These are phyloP conservation scores for Scedosporium minutisporum DNA, from an alignment of 2,329 filamentous ascomycete genomes.

Conservation along the genomic window DNA sequence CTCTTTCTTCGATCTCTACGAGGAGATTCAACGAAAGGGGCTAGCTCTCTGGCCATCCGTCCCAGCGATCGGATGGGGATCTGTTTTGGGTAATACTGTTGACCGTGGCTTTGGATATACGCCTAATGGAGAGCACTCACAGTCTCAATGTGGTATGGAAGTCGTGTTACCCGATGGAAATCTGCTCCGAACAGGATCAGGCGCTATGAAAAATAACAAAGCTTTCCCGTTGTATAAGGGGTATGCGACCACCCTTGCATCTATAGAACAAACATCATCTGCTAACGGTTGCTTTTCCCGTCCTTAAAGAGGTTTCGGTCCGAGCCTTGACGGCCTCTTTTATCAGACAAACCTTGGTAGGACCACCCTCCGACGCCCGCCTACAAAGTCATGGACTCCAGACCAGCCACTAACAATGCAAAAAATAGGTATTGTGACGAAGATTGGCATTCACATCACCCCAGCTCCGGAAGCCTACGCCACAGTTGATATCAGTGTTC, in stretches of 20 bases:
- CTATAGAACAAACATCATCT: not conserved
- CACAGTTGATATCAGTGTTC: not conserved
- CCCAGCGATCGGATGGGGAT: constrained; percentile 23
- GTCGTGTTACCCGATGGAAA: constrained; percentile 29
- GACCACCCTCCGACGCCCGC: not conserved
- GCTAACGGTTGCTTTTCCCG: not conserved
- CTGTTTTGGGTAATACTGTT: constrained; percentile 11
- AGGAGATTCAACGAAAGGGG: constrained; percentile 18
- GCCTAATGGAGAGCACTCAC: constrained; percentile 24
- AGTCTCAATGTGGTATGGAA: constrained; percentile 30
- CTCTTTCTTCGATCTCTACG: constrained; percentile 32
- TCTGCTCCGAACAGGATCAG: constrained; percentile 29
- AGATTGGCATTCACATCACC: constrained; percentile 1
- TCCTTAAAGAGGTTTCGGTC: constrained; percentile 10
- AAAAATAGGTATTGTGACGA: not conserved
- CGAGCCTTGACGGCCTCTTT: constrained; percentile 10
- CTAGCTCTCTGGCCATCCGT: constrained; percentile 34
- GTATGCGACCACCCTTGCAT: not conserved
- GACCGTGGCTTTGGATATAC: constrained; percentile 25
- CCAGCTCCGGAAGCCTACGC: not conserved
- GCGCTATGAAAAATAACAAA: constrained; percentile 20
- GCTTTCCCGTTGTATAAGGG: constrained; percentile 2
- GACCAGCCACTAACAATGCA: not conserved
- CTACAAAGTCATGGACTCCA: too few relatives aligned
- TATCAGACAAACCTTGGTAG: constrained; percentile 8